These are phyloP conservation scores for Cyclotella choctawhatcheeana DNA, from an alignment of 108 stramenopile genomes.

Conservation along the genomic window DNA sequence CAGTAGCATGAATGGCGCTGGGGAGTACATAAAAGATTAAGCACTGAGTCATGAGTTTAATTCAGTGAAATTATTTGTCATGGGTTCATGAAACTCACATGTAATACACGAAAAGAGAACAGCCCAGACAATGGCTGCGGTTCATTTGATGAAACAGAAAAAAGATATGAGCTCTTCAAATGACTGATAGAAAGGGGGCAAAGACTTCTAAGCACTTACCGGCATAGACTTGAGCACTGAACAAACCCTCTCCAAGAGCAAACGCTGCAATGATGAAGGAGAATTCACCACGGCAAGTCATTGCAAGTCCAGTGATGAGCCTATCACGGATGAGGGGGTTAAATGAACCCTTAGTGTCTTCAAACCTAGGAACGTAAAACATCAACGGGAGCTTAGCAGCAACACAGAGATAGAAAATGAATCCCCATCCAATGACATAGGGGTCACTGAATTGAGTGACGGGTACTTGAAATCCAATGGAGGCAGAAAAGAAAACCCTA, in stretches of 20 bases:
- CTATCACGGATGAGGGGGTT: conserved; percentile 40
- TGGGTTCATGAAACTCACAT: no score
- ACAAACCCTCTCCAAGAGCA: conserved; percentile 55
- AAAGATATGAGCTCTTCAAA: no score
- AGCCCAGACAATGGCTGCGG: conserved; percentile 52
- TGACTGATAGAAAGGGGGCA: no score
- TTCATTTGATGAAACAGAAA: no score
- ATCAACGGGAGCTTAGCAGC: conserved; percentile 26
- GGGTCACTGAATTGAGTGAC: conserved; percentile 27
- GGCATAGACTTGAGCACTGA: conserved; percentile 38
- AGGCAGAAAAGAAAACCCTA: conserved; percentile 63
- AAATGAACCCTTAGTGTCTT: conserved; percentile 18
- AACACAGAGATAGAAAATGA: conserved; percentile 31
- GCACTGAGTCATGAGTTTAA: no score
- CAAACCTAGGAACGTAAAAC: conserved; percentile 34
- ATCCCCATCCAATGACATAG: conserved; percentile 50
- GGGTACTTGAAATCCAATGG: conserved; percentile 59
- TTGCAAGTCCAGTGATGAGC: conserved; percentile 42
- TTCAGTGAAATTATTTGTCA: no score
- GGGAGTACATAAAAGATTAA: no score
- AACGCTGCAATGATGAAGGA: conserved; percentile 57
- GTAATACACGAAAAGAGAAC: conserved; percentile 46
- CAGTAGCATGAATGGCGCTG: conserved; percentile 45
- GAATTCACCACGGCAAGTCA: conserved; percentile 62
- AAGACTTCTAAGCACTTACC: no score